phyloP scores from a whole-genome alignment of 805 yeast genomes.

The Schizosaccharomyces octosporus region DNA sequence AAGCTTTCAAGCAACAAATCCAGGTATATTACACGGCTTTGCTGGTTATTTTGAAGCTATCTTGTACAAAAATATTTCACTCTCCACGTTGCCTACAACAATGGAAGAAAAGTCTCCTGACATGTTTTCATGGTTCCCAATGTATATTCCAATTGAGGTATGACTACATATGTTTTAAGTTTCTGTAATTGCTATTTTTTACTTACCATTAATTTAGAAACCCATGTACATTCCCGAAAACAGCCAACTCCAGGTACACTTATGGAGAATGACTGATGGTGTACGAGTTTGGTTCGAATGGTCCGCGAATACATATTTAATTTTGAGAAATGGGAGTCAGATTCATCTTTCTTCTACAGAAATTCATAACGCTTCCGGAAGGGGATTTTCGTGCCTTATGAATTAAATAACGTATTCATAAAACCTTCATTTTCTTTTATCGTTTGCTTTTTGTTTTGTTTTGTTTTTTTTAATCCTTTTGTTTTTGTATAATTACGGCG shows the following conservation, averaged over 20 bases:
- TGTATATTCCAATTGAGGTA: constrained; percentile 30
- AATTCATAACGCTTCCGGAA: not conserved
- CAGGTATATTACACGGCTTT: constrained; percentile 42
- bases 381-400: not conserved
- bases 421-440: too few relatives aligned
- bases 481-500: too few relatives aligned
- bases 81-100: constrained; percentile 27
- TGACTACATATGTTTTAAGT: not conserved
- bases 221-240: constrained; percentile 23
- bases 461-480: too few relatives aligned
- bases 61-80: constrained; percentile 32
- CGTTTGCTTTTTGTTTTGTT: too few relatives aligned
- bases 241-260: constrained; percentile 27
- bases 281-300: constrained; percentile 42
- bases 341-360: not conserved
- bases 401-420: not conserved
- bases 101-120: constrained; percentile 17
- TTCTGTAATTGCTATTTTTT: not conserved
- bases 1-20: not conserved
- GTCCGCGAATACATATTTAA: constrained; percentile 30
- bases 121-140: constrained; percentile 44
- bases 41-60: constrained; percentile 51
- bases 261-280: constrained; percentile 23
- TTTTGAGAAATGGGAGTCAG: not conserved
- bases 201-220: constrained; percentile 1